Conservation (phyloP, 805 yeast species). For the Millerozyma miso region DNA sequence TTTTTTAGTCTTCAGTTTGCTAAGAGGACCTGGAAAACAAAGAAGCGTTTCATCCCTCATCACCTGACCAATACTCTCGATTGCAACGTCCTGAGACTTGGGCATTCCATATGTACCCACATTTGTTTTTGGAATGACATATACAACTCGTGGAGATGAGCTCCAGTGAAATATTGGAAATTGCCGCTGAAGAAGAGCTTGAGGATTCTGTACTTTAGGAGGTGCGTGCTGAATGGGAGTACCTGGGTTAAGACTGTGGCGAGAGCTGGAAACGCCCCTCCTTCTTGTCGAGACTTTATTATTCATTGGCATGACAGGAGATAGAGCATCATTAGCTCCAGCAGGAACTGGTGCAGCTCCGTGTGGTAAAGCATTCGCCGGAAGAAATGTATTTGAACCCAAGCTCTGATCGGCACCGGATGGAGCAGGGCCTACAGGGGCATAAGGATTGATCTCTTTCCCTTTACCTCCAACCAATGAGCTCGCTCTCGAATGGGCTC, state of each 20-base stretch:
- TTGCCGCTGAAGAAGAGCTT: constrained; percentile 54
- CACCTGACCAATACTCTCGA: constrained; percentile 19
- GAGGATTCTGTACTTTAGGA: constrained; percentile 43
- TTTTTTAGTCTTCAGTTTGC: constrained; percentile 50
- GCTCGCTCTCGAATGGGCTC: constrained; percentile 36
- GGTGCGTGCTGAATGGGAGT: constrained; percentile 13
- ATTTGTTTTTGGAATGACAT: constrained; percentile 22
- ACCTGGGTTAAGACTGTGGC: constrained; percentile 12
- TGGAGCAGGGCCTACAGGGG: constrained; percentile 24
- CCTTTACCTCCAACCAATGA: constrained; percentile 38
- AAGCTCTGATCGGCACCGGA: constrained; percentile 4
- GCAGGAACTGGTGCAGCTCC: not conserved
- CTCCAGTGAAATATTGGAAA: constrained; percentile 75
- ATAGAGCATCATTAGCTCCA: not conserved
- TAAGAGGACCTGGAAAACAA: constrained; percentile 67
- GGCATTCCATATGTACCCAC: constrained; percentile 27
- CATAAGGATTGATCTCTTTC: constrained; percentile 39
- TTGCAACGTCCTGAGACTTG: constrained; percentile 27
- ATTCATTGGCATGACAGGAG: not conserved
- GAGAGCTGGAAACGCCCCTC: constrained; percentile 20
- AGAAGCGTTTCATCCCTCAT: constrained; percentile 21
- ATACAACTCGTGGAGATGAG: constrained; percentile 23
- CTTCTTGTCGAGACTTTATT: constrained; percentile 13
- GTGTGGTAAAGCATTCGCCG: not conserved
- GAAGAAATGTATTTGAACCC: constrained; percentile 1